Conservation (phyloP, 139 green algal genomes). For the Micractinium conductrix region DNA sequence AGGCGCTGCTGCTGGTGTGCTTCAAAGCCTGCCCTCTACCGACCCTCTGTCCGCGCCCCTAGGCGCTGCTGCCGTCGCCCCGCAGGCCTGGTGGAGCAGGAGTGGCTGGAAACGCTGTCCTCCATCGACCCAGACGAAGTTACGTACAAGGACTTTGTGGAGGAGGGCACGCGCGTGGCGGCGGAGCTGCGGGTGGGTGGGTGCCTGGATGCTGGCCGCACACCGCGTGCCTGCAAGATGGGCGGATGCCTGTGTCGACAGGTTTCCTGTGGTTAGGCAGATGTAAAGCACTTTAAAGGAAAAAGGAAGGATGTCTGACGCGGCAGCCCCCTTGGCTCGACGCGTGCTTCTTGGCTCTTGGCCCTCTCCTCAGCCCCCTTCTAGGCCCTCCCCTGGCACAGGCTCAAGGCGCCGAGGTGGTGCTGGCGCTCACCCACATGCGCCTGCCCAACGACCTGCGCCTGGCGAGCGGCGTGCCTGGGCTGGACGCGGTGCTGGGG, state of each 20-base stretch:
- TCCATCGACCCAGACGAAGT: slow-evolving; percentile 45
- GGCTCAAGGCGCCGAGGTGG: slow-evolving; percentile 60
- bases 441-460: slow-evolving; percentile 75
- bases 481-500: slow-evolving; percentile 80
- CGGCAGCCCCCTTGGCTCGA: too few relatives aligned
- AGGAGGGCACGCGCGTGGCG: slow-evolving; percentile 48
- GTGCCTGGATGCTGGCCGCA: neutral
- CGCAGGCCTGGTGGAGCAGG: slow-evolving; percentile 70
- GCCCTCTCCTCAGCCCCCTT: too few relatives aligned
- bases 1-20: neutral
- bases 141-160: slow-evolving; percentile 66
- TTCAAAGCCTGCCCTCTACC: neutral
- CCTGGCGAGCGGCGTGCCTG: slow-evolving; percentile 55
- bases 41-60: too few relatives aligned
- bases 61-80: too few relatives aligned
- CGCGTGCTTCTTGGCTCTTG: too few relatives aligned
- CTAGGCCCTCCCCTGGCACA: too few relatives aligned
- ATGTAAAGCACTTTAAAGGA: too few relatives aligned
- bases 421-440: slow-evolving; percentile 88
- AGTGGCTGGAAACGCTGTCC: slow-evolving; percentile 49
- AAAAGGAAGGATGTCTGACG: too few relatives aligned
- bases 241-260: too few relatives aligned
- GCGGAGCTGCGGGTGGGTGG: slow-evolving; percentile 53
- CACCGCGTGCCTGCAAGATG: too few relatives aligned
- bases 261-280: too few relatives aligned